phyloP scores from a whole-genome alignment of 805 yeast genomes.

The Candida hispaniensis region DNA sequence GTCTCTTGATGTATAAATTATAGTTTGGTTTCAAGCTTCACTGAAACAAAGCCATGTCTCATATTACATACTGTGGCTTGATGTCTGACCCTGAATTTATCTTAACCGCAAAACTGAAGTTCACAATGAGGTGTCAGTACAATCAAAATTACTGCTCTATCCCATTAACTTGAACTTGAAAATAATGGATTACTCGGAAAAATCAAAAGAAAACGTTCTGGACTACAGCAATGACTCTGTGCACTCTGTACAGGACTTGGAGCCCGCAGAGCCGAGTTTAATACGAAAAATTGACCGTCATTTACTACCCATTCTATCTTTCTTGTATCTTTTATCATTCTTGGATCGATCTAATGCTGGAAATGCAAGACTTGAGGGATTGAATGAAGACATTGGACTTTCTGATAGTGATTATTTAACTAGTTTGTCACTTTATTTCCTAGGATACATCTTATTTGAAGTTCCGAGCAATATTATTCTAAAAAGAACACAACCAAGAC shows the following conservation, averaged over 20 bases:
- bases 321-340: conserved; percentile 37
- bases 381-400: conserved; percentile 34
- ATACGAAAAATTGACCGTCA: conserved; percentile 35
- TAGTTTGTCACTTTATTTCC: conserved; percentile 35
- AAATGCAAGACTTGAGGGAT: conserved; percentile 39
- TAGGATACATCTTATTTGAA: conserved; percentile 31
- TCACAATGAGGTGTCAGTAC: too few relatives aligned
- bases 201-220: too few relatives aligned
- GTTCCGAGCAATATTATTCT: conserved; percentile 32
- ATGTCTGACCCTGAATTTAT: too few relatives aligned
- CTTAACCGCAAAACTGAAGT: too few relatives aligned
- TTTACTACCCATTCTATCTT: conserved; percentile 36
- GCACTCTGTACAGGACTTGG: background rate
- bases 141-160: too few relatives aligned
- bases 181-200: too few relatives aligned
- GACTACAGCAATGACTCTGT: too few relatives aligned
- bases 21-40: too few relatives aligned
- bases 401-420: conserved; percentile 36
- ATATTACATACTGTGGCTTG: too few relatives aligned
- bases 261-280: conserved; percentile 14
- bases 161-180: too few relatives aligned
- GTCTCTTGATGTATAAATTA: too few relatives aligned
- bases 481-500: conserved; percentile 30
- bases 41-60: too few relatives aligned
- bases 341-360: conserved; percentile 39